Evolutionary conservation across 805 yeast genomes (phyloP).

Genomic region (Sugiyamaella marilandica): DNA sequence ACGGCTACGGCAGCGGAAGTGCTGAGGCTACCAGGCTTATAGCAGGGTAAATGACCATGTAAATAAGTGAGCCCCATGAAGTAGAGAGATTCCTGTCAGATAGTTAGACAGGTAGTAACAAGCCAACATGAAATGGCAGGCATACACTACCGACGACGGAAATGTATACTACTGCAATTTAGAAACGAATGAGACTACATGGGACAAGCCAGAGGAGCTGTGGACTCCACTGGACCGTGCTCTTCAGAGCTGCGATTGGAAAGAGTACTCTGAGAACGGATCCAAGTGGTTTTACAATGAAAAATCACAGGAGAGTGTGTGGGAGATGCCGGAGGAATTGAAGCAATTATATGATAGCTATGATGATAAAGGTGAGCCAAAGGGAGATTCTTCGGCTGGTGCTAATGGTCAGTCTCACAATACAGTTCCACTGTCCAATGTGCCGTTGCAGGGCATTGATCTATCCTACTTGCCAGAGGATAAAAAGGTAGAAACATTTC

Average conservation of each 20-base stretch:
- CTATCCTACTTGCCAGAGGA: constrained; percentile 13
- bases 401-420: neutral
- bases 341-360: constrained; percentile 23
- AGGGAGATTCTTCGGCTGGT: neutral
- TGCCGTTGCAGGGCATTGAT: neutral
- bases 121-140: constrained; percentile 49
- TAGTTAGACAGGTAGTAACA: too few relatives aligned
- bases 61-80: too few relatives aligned
- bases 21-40: too few relatives aligned
- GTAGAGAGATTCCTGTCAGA: too few relatives aligned
- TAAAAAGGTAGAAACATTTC: constrained; percentile 45
- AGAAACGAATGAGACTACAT: constrained; percentile 61
- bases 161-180: constrained; percentile 66
- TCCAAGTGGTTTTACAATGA: constrained; percentile 64
- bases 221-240: constrained; percentile 36
- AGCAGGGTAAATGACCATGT: too few relatives aligned
- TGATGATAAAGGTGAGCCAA: neutral
- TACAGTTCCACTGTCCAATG: constrained; percentile 6
- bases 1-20: too few relatives aligned
- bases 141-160: constrained; percentile 59
- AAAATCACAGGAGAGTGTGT: constrained; percentile 60
- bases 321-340: constrained; percentile 69
- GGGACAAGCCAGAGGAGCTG: constrained; percentile 71
- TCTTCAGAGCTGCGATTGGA: constrained; percentile 53
- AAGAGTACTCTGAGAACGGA: constrained; percentile 52